A percentile compares a stretch with the other conserved stretches of the same genome.
phyloP scores from a whole-genome alignment of 306 rosid species.

The Vicia villosa region DNA sequence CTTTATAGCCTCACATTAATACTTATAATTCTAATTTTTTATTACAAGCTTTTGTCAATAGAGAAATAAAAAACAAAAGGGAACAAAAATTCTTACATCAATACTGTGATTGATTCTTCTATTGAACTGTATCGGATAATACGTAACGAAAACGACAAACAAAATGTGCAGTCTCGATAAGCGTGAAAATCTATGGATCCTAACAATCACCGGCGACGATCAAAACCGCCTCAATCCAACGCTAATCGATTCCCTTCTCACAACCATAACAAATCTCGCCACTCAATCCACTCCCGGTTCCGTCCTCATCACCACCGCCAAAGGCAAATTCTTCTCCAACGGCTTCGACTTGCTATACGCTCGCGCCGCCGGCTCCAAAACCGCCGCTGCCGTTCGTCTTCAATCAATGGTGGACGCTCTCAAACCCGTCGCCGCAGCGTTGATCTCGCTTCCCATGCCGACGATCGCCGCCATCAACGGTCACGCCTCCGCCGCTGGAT shows the following conservation, averaged over 20 bases:
- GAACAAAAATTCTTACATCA: too few species aligned
- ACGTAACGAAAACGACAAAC: too few species aligned
- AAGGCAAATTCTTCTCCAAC: constrained; percentile 70
- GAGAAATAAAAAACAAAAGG: too few species aligned
- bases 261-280: constrained; percentile 44
- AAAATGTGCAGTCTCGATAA: constrained; percentile 66
- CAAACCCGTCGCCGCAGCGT: constrained; percentile 54
- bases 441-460: constrained; percentile 71
- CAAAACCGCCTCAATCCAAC: constrained; percentile 63
- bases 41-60: too few species aligned
- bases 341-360: constrained; percentile 85
- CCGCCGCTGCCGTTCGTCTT: constrained; percentile 52
- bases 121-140: too few species aligned
- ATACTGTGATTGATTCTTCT: too few species aligned
- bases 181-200: constrained; percentile 57
- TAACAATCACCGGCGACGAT: constrained; percentile 60
- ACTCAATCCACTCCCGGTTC: constrained; percentile 59
- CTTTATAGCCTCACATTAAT: too few species aligned
- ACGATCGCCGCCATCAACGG: constrained; percentile 71
- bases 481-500: constrained; percentile 64
- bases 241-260: constrained; percentile 52
- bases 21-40: too few species aligned
- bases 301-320: constrained; percentile 71
- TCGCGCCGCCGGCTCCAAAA: constrained; percentile 42
- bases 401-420: constrained; percentile 43